phyloP scores from a whole-genome alignment of 2,329 filamentous ascomycete species.

The Coniochaeta sp. region DNA sequence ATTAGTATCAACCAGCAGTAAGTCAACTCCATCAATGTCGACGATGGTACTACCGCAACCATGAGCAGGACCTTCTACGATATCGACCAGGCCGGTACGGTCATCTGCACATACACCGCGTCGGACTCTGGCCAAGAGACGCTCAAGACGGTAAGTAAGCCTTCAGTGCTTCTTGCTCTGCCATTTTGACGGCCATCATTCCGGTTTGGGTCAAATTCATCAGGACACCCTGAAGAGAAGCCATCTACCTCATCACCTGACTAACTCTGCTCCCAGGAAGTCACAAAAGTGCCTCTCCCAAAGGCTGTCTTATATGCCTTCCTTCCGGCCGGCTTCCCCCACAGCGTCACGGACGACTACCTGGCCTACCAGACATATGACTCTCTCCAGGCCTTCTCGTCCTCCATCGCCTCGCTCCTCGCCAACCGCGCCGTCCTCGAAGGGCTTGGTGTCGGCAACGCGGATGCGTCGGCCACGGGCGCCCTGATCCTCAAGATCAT shows the following conservation, averaged over 20 bases:
- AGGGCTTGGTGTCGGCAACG: conserved; percentile 74
- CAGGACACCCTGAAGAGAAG: too few relatives aligned
- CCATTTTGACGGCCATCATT: neutral
- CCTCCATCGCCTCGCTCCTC: conserved; percentile 71
- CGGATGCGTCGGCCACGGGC: conserved; percentile 68
- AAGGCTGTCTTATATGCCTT: conserved; percentile 60
- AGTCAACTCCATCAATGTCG: neutral
- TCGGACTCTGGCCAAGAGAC: conserved; percentile 10
- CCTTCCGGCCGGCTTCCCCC: conserved; percentile 79
- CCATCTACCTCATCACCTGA: too few relatives aligned
- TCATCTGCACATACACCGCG: conserved; percentile 25
- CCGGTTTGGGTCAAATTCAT: too few relatives aligned
- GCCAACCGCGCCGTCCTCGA: conserved; percentile 78
- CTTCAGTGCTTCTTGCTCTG: neutral
- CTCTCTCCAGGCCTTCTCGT: conserved; percentile 78
- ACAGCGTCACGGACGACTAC: conserved; percentile 82
- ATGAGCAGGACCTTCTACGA: conserved; percentile 24
- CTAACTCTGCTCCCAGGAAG: conserved; percentile 17
- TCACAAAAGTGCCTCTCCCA: conserved; percentile 24
- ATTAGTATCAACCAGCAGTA: neutral
- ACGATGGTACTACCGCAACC: conserved; percentile 6
- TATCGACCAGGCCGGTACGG: conserved; percentile 28
- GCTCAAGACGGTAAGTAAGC: conserved; percentile 17
- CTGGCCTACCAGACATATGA: conserved; percentile 64
- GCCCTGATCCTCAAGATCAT: conserved; percentile 77